These are phyloP conservation scores for Nothophoma quercina DNA, from an alignment of 2,329 filamentous ascomycete species.

Conservation along the genomic window DNA sequence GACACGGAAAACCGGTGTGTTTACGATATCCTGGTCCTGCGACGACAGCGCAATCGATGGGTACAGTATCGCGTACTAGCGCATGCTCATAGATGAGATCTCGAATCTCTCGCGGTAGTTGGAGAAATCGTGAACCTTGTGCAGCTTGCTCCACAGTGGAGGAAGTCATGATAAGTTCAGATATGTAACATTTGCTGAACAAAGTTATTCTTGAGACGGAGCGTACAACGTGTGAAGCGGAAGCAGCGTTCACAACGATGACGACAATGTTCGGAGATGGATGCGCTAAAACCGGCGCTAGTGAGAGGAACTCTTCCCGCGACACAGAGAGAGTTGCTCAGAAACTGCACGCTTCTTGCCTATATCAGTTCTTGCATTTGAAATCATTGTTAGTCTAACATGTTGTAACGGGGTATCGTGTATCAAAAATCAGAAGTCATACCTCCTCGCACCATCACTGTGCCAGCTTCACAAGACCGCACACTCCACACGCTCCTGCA, in stretches of 20 bases:
- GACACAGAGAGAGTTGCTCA: too few relatives aligned
- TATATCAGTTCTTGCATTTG: background rate
- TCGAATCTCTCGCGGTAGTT: conserved; percentile 30
- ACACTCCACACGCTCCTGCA: conserved; percentile 73
- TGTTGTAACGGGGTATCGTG: background rate
- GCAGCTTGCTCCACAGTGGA: background rate
- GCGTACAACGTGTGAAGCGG: background rate
- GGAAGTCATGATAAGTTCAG: too few relatives aligned
- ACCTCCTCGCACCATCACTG: background rate
- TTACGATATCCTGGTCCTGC: conserved; percentile 3
- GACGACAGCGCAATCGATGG: conserved; percentile 22
- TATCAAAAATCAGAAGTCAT: background rate
- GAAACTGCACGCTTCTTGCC: too few relatives aligned
- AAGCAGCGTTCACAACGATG: background rate
- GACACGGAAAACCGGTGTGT: conserved; percentile 9
- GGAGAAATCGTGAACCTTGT: background rate
- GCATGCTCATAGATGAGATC: conserved; percentile 31
- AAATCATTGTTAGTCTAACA: background rate
- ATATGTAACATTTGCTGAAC: too few relatives aligned
- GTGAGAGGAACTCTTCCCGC: background rate
- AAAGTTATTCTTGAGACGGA: background rate
- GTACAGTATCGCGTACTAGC: conserved; percentile 24
- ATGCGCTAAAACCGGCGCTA: conserved; percentile 1
- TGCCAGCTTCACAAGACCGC: conserved; percentile 53
- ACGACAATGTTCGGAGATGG: conserved; percentile 2